phyloP scores from a whole-genome alignment of 192 early-diverging fungal species.

The Kickxella alabastrina region DNA sequence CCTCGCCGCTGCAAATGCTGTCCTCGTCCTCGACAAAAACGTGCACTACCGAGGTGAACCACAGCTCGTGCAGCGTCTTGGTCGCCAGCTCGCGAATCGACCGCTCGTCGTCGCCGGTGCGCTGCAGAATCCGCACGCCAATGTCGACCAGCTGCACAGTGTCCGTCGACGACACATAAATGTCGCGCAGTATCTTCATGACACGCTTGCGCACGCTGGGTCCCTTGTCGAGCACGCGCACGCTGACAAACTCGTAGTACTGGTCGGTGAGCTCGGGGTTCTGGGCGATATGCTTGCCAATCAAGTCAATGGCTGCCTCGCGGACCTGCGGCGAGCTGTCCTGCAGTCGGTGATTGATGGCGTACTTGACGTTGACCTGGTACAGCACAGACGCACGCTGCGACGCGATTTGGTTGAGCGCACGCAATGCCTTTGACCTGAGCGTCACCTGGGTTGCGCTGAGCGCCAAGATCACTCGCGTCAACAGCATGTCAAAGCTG shows the following conservation, averaged over 20 bases:
- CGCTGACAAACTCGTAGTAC: conserved; percentile 79
- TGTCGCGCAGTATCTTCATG: conserved; percentile 71
- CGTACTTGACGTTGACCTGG: conserved; percentile 59
- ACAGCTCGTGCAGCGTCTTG: conserved; percentile 68
- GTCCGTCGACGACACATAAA: conserved; percentile 58
- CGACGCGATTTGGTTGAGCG: conserved; percentile 70
- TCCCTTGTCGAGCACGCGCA: conserved; percentile 81
- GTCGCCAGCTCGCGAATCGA: conserved; percentile 61
- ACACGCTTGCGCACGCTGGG: conserved; percentile 84
- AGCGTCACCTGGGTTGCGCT: conserved; percentile 65
- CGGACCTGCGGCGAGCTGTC: conserved; percentile 83
- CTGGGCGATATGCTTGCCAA: conserved; percentile 74
- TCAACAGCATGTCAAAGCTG: conserved; percentile 68
- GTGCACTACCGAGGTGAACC: conserved; percentile 57
- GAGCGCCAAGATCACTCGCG: conserved; percentile 60
- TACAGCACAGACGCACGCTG: conserved; percentile 64
- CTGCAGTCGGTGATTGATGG: conserved; percentile 71
- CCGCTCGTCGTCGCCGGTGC: conserved; percentile 66
- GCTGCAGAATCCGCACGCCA: conserved; percentile 63
- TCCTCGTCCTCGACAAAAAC: conserved; percentile 28
- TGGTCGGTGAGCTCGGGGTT: conserved; percentile 61
- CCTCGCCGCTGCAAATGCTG: conserved; percentile 6
- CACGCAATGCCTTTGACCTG: conserved; percentile 72
- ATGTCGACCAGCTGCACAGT: conserved; percentile 58
- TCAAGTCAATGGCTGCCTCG: conserved; percentile 86